Percentiles rank a stretch among this genome's conserved stretches.
Conservation (phyloP, 179 eudicot species). For the Beta corolliflora region DNA sequence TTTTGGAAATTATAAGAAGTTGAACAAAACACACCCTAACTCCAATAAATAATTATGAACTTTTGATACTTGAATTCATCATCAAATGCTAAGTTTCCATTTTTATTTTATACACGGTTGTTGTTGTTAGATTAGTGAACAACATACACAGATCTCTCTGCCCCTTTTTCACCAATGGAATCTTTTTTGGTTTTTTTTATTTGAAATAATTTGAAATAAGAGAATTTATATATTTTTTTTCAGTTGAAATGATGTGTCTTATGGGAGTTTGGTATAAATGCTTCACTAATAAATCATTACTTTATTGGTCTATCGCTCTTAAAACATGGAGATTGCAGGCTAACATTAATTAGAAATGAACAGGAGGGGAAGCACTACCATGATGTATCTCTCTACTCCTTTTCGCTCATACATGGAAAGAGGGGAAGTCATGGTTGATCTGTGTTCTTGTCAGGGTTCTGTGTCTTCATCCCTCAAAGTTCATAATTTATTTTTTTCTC, state of each 20-base stretch:
- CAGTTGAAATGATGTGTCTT: background rate
- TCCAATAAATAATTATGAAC: too few species aligned
- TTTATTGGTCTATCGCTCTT: background rate
- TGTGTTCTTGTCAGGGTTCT: background rate
- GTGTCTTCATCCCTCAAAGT: background rate
- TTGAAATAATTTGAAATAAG: background rate
- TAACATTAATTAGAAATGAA: background rate
- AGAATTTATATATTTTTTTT: background rate
- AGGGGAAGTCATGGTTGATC: background rate
- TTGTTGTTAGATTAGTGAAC: background rate
- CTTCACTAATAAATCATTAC: background rate
- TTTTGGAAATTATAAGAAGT: too few species aligned
- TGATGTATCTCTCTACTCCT: background rate
- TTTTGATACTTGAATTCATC: too few species aligned
- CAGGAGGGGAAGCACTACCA: background rate
- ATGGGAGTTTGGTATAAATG: background rate
- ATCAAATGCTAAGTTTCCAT: background rate
- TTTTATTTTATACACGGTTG: too few species aligned
- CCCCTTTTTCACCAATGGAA: background rate
- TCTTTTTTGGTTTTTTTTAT: background rate
- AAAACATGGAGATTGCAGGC: too few species aligned
- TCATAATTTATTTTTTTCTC: background rate
- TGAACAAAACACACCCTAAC: too few species aligned
- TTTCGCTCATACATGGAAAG: background rate
- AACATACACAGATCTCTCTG: background rate